phyloP scores from a whole-genome alignment of 495 filamentous ascomycete species.

The Tuber calosporum region DNA sequence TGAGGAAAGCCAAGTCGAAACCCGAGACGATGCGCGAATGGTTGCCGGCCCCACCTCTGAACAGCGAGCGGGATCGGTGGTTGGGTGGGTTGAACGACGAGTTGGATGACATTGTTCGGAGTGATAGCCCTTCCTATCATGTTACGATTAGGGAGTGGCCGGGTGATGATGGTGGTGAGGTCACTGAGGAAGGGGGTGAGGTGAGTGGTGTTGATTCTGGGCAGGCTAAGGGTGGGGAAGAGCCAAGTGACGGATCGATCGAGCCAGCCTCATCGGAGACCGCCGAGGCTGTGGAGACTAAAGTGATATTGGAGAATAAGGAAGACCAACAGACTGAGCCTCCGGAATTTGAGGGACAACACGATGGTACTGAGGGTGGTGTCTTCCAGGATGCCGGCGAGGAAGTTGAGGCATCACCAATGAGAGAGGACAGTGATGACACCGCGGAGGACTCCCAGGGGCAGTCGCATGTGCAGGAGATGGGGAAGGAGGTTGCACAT shows the following conservation, averaged over 20 bases:
- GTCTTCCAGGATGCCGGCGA: neutral
- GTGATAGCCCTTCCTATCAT: conserved; percentile 16
- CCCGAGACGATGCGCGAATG: conserved; percentile 17
- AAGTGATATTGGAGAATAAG: conserved; percentile 5
- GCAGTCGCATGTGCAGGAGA: conserved; percentile 1
- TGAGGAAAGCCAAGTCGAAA: conserved; percentile 18
- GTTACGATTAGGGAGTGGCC: conserved; percentile 26
- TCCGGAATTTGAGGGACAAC: neutral
- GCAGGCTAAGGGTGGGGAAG: neutral
- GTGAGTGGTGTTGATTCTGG: neutral
- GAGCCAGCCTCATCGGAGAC: neutral
- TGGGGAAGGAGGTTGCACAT: neutral
- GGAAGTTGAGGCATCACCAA: neutral
- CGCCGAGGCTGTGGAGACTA: neutral
- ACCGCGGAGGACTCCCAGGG: neutral
- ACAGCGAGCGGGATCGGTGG: conserved; percentile 28
- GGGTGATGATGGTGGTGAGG: conserved; percentile 47
- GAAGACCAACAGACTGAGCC: neutral
- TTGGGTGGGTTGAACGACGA: conserved; percentile 26
- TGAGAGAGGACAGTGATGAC: neutral
- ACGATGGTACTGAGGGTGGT: neutral
- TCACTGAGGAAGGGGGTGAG: conserved; percentile 53
- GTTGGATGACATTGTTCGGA: conserved; percentile 20
- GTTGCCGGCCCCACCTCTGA: conserved; percentile 14
- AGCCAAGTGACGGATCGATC: neutral